Evolutionary conservation across 169 alveolate species (phyloP), one percentile per base, ranked within the genome.

Genomic region (Cryptosporidium sp.): DNA sequence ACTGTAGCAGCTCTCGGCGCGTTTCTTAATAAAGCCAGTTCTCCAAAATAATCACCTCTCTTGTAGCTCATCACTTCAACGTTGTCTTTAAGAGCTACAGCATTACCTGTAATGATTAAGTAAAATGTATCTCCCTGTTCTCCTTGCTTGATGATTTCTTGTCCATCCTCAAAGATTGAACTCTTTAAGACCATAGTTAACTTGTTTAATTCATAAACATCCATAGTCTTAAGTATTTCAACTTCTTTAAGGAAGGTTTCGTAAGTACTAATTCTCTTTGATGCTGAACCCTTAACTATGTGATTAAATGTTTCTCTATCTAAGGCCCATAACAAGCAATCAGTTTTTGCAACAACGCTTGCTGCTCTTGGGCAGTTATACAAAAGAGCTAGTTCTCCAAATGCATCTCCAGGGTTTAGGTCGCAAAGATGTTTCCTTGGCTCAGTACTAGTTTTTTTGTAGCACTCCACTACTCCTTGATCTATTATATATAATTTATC

Each of bases 41-140:
- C 99, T n/a, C 99, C 99, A 93, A 98, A 98, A 93, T 97, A 97
- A 73, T 97, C 98, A 2, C 99, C 99, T 87, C 89, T 94, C 29
- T 94, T 85, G 86, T 97, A 96, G 48, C 94, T 92, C 87, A 95
- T 95, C 21, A 97, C 98, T 52, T 94, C 95, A 6, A 92, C 75
- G 94, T 92, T 69, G 95, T 96, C 93, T 95, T 97, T 56, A 96
- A 86, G 94, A 0, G 99, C 99, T 62, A 93, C 94, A 37, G 99
- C 98, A 23, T 93, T 91, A 31, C 99, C 99, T 75, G 97, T 97
- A 84, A 95, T 94, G 26, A 97, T 92, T 93, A 98, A 95, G 93
- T 95, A 98, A 92, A 98, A 96, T 48, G 95, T 94, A 72, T 97
- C 95, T 29, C 99, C 99, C 33, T 69, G 91, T 61, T 97, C 99